Conservation (phyloP, 345 rosid species). For the Microthlaspi erraticum region DNA sequence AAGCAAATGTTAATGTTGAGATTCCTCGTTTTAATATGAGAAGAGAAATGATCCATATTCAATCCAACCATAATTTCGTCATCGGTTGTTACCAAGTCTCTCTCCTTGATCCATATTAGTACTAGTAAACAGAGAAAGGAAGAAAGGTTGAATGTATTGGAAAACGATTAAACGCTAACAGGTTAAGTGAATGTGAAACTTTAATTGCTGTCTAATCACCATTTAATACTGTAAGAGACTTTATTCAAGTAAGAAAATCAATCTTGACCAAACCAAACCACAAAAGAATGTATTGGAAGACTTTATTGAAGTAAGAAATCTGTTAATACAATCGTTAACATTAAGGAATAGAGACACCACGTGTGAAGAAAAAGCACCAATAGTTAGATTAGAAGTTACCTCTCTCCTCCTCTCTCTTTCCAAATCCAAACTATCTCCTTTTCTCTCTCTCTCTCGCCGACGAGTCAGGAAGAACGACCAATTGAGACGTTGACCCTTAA, state of each 20-base stretch:
- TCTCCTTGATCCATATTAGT: too few species aligned
- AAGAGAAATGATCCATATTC: neutral
- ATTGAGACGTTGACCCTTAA: conserved; percentile 45
- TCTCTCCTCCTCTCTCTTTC: neutral
- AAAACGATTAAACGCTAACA: neutral
- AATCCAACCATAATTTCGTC: conserved; percentile 3
- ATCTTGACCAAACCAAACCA: too few species aligned
- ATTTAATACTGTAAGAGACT: neutral
- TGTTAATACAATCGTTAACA: neutral
- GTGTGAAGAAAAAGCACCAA: conserved; percentile 27
- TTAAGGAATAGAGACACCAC: neutral
- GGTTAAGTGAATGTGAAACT: neutral
- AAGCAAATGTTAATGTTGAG: neutral
- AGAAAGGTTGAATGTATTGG: too few species aligned
- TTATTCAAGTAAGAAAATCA: conserved; percentile 1
- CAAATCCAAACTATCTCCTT: neutral
- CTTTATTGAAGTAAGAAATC: conserved; percentile 3
- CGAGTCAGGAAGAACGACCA: conserved; percentile 43
- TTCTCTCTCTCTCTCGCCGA: conserved; percentile 36
- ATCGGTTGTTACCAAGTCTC: conserved; percentile 4
- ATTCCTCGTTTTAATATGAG: neutral
- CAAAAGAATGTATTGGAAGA: too few species aligned
- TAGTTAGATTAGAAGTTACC: conserved; percentile 22
- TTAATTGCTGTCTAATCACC: neutral
- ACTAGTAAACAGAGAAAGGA: conserved; percentile 3